Conservation (phyloP, 345 rosid species). For the Populus euphratica region DNA sequence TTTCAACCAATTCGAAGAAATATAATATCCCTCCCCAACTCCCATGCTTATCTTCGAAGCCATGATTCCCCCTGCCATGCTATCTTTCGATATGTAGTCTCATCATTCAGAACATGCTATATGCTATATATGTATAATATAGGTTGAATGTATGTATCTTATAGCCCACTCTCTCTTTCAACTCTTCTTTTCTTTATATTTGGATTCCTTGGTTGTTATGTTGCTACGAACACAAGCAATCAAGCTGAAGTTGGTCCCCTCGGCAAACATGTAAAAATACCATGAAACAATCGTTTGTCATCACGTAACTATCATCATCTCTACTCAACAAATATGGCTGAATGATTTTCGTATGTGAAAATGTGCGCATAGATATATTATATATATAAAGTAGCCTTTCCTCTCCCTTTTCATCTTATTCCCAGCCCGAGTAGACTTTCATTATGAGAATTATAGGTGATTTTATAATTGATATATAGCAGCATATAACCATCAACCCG, state of each 20-base stretch:
- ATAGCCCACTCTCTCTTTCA: background rate
- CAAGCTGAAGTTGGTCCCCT: background rate
- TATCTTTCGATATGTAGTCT: background rate
- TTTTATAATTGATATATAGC: too few relatives aligned
- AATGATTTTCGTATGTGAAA: background rate
- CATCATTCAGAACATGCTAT: background rate
- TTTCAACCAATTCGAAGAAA: conserved; percentile 16
- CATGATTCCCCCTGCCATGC: conserved; percentile 7
- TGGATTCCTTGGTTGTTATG: background rate
- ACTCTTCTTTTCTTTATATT: background rate
- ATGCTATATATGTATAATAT: background rate
- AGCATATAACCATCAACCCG: too few relatives aligned
- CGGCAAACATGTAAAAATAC: background rate
- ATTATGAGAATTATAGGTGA: too few relatives aligned
- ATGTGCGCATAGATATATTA: too few relatives aligned
- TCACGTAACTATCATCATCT: background rate
- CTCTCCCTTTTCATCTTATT: too few relatives aligned
- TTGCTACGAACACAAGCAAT: background rate
- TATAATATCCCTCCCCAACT: background rate
- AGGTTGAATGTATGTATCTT: background rate
- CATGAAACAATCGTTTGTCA: background rate
- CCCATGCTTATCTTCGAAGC: conserved; percentile 40
- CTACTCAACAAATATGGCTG: background rate
- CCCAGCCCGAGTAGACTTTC: too few relatives aligned
- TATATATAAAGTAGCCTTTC: too few relatives aligned